Percentiles rank a stretch among this genome's conserved stretches.
phyloP scores from a whole-genome alignment of 257 asterid genomes.

The Rhazya stricta region DNA sequence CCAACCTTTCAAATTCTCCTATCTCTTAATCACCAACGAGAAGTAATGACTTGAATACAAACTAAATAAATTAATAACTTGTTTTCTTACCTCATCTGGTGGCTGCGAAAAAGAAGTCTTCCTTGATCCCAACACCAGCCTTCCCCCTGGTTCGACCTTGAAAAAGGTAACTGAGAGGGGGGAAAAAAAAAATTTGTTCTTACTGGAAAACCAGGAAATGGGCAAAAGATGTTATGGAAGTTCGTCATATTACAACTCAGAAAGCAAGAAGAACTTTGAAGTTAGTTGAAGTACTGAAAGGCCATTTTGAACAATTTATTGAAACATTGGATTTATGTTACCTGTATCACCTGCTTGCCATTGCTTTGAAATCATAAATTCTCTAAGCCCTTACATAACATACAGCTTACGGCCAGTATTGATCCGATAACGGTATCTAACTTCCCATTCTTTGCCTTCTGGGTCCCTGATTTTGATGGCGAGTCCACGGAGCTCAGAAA shows the following conservation, averaged over 20 bases:
- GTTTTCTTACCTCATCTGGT: slow-evolving; percentile 10
- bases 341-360: slow-evolving; percentile 83
- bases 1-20: no score
- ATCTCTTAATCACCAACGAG: no score
- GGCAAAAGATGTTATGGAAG: no score
- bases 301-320: background rate
- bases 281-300: background rate
- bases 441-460: slow-evolving; percentile 67
- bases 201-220: no score
- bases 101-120: slow-evolving; percentile 29
- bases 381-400: slow-evolving; percentile 66
- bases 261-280: background rate
- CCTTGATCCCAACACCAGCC: slow-evolving; percentile 58
- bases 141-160: slow-evolving; percentile 59
- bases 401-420: slow-evolving; percentile 51
- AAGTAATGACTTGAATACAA: background rate
- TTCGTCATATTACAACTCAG: no score
- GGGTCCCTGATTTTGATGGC: slow-evolving; percentile 51
- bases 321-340: slow-evolving; percentile 8
- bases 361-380: slow-evolving; percentile 48
- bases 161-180: slow-evolving; percentile 59
- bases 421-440: slow-evolving; percentile 53
- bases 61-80: background rate
- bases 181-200: background rate
- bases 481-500: slow-evolving; percentile 46